Base-by-base conservation (phyloP, 768 basidiomycete species). In the Trametes elegans region DNA sequence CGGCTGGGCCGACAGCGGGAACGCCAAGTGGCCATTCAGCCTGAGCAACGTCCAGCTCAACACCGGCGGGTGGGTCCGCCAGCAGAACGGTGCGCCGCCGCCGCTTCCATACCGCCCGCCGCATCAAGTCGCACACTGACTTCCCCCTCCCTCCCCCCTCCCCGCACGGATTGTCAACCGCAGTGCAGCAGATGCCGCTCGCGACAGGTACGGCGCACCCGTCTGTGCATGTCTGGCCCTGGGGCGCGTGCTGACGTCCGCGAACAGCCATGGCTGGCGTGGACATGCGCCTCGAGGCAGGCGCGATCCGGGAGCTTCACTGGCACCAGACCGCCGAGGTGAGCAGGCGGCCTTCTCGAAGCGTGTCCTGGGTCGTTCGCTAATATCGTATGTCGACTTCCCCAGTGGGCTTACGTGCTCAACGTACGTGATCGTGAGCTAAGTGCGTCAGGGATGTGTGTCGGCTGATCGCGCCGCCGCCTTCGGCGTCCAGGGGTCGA, bases 401-500 rank as follows among this genome's bases (percentile, higher is more conserved):
- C 26, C 7, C 27, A 70, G 62, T 72, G 70, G 70, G 68, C 67
- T 6, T 71, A 69, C 47, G 65, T 73, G 26, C 57, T 73, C 29
- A 69, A 66, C 47, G 71, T 68, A 50, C 43, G 60, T 48, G 27
- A 3, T 26, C 13, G 26, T 18, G 2, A 16, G 34, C 16, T n/a
- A n/a, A n/a, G n/a, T n/a, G n/a, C n/a, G n/a, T n/a, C n/a, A n/a
- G n/a, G n/a, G n/a, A n/a, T n/a, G n/a, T n/a, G n/a, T n/a, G n/a
- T n/a, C n/a, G n/a, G n/a, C n/a, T n/a, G n/a, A n/a, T n/a, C n/a
- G n/a, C n/a, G n/a, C n/a, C n/a, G n/a, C n/a, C n/a, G n/a, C n/a
- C n/a, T n/a, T n/a, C n/a, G n/a, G n/a, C n/a, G n/a, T n/a, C n/a
- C 29, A 80, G 78, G 79, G 81, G 18, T 68, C 66, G 9, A 77